A percentile compares a stretch with the other conserved stretches of the same genome.
Conservation (phyloP, 1,284 basidiomycete genomes). For the Cryptococcus deneoformans region DNA sequence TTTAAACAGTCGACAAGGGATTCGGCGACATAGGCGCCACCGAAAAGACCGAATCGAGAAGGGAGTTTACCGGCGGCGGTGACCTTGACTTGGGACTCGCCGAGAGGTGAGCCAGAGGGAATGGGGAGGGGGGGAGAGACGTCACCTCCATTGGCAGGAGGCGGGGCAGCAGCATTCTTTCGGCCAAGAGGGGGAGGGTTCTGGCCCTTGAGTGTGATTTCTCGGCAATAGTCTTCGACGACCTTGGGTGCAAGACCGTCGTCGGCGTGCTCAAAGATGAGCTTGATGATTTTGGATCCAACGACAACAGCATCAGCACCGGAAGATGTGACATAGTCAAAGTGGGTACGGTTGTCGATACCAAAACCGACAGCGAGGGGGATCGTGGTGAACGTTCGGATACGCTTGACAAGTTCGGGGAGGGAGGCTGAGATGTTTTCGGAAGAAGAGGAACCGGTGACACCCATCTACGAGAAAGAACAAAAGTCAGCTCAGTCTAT, state of each 20-base stretch:
- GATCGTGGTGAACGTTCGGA: conserved; percentile 67
- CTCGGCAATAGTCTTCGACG: conserved; percentile 72
- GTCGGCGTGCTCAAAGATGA: conserved; percentile 64
- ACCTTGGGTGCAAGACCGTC: conserved; percentile 56
- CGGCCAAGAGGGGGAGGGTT: conserved; percentile 43
- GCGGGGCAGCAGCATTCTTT: conserved; percentile 18
- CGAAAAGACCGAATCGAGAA: conserved; percentile 88
- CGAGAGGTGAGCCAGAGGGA: conserved; percentile 30
- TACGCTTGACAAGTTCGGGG: conserved; percentile 71
- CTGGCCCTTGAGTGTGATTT: conserved; percentile 62
- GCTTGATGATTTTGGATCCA: conserved; percentile 76
- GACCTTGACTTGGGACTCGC: conserved; percentile 34
- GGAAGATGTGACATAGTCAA: conserved; percentile 74
- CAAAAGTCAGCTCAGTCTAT: background rate
- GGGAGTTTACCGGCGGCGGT: conserved; percentile 59
- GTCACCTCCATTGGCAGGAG: background rate
- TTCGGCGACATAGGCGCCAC: conserved; percentile 97
- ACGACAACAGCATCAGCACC: conserved; percentile 96
- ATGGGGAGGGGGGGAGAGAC: conserved; percentile 42
- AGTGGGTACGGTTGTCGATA: conserved; percentile 88
- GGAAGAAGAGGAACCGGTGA: conserved; percentile 82
- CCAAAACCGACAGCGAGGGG: conserved; percentile 94
- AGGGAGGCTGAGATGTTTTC: conserved; percentile 70
- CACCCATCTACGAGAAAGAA: conserved; percentile 73
- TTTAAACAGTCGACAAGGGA: conserved; percentile 84